These are phyloP conservation scores for Baorangia bicolor DNA, from an alignment of 768 basidiomycete genomes.

Conservation along the genomic window DNA sequence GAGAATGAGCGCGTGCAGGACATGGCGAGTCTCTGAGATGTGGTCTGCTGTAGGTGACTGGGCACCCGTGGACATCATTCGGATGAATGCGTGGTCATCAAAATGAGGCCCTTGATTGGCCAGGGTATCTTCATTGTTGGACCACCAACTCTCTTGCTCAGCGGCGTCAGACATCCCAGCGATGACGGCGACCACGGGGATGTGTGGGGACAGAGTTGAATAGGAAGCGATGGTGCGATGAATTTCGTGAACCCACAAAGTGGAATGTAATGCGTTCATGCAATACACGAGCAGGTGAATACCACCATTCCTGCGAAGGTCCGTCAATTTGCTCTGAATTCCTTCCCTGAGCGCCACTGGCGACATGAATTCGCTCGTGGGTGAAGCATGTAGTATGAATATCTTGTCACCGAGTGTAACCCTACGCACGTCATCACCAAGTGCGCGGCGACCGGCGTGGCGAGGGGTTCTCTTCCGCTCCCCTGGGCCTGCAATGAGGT, in stretches of 20 bases:
- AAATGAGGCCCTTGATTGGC: conserved; percentile 13
- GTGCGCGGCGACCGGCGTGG: neutral
- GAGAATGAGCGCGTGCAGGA: conserved; percentile 16
- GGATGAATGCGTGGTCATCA: conserved; percentile 18
- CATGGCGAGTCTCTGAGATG: conserved; percentile 7
- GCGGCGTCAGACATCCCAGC: conserved; percentile 6
- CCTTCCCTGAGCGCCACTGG: neutral
- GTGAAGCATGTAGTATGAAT: conserved; percentile 10
- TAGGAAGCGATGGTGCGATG: conserved; percentile 8
- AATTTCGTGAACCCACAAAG: conserved; percentile 11
- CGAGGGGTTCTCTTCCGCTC: neutral
- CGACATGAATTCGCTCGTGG: conserved; percentile 1
- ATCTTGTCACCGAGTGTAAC: conserved; percentile 17
- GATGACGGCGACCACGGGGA: conserved; percentile 21
- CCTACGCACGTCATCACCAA: conserved; percentile 2
- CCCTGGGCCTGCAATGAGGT: conserved; percentile 15
- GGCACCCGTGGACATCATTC: neutral
- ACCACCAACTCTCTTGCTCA: conserved; percentile 23
- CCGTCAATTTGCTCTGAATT: conserved; percentile 4
- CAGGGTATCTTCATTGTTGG: conserved; percentile 1
- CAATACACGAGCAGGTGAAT: conserved; percentile 22
- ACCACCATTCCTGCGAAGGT: conserved; percentile 17
- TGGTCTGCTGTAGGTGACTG: conserved; percentile 3
- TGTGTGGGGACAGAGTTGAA: neutral
- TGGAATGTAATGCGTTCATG: conserved; percentile 14